Evolutionary conservation across 768 basidiomycete species (phyloP), one percentile per base, ranked within the genome.

Genomic region (Fomitopsis serialis): DNA sequence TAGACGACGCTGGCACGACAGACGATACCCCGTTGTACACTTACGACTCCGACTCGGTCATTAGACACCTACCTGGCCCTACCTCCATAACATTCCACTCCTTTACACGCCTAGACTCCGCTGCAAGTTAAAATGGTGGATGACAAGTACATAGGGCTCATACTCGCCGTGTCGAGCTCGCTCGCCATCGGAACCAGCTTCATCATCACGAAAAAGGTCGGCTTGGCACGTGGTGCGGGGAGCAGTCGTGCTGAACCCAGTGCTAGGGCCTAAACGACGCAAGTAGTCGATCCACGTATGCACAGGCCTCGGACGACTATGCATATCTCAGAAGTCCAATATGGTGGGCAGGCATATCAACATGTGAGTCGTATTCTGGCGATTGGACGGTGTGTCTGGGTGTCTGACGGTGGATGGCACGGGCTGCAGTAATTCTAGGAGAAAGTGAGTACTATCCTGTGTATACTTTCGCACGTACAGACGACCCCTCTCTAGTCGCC

Each of bases 141-240:
- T 62, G 96, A 97, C 74, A 97, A 94, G 74, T 96, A 93, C 68
- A 92, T 98, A 46, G 97, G 97, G 29, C 80, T 99, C 49, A 79
- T 82, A 23, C 82, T 99, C 52, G 95, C 97, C 50, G 72, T 98
- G 46, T 84, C 85, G 19, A 82, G 92, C 60, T 89, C 90, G 12
- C 65, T 90, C 23, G 85, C 89, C 54, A 98, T 98, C 60, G 96
- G 97, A 47, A 90, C 88, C 36, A 96, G 93, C 70, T 97, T 94
- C 69, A 97, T 99, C 66, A 96, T 99, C 67, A 99, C 96, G 17
- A 99, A 99, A 82, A 98, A 97, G 87, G 96, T 89, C 48, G 59
- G 72, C 17, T 22, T 17, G 13, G 35, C 6, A 9, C 35, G 17
- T 7, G 17, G 2, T 3, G 19, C 34, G 48, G 21, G 8, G 17